These are phyloP conservation scores for Blastomyces gilchristii DNA, from an alignment of 2,329 filamentous ascomycete genomes.

Conservation along the genomic window DNA sequence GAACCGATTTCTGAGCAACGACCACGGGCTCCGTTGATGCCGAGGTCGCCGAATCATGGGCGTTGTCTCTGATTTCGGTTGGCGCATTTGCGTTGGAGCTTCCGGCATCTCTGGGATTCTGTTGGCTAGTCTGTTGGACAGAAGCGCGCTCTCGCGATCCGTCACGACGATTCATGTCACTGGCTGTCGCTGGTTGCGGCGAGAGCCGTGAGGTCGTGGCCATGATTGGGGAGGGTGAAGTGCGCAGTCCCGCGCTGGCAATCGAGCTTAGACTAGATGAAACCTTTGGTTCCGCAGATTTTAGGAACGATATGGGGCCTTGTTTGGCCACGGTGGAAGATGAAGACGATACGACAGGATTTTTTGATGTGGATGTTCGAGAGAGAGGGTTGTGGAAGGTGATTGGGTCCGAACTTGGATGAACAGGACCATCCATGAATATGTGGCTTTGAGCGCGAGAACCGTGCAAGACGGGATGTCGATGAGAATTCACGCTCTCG, in stretches of 20 bases:
- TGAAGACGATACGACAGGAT: constrained; percentile 18
- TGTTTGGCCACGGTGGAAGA: constrained; percentile 22
- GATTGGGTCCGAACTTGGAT: constrained; percentile 33
- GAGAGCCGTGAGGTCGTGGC: neutral
- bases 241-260: constrained; percentile 34
- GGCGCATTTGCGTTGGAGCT: constrained; percentile 25
- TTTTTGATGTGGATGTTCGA: constrained; percentile 16
- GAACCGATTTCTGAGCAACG: constrained; percentile 39
- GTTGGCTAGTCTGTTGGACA: constrained; percentile 25
- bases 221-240: constrained; percentile 19
- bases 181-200: constrained; percentile 38
- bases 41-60: constrained; percentile 10
- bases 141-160: constrained; percentile 20
- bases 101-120: constrained; percentile 34
- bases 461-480: constrained; percentile 24
- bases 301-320: constrained; percentile 24
- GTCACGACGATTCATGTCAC: constrained; percentile 26
- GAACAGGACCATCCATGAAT: constrained; percentile 37
- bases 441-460: constrained; percentile 22
- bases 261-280: constrained; percentile 33
- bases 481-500: constrained; percentile 7
- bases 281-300: constrained; percentile 25
- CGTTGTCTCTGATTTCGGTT: constrained; percentile 26
- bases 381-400: constrained; percentile 29
- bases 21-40: constrained; percentile 28